These are phyloP conservation scores for Rhinocladiella mackenziei DNA, from an alignment of 2,329 filamentous ascomycete genomes.

Conservation along the genomic window DNA sequence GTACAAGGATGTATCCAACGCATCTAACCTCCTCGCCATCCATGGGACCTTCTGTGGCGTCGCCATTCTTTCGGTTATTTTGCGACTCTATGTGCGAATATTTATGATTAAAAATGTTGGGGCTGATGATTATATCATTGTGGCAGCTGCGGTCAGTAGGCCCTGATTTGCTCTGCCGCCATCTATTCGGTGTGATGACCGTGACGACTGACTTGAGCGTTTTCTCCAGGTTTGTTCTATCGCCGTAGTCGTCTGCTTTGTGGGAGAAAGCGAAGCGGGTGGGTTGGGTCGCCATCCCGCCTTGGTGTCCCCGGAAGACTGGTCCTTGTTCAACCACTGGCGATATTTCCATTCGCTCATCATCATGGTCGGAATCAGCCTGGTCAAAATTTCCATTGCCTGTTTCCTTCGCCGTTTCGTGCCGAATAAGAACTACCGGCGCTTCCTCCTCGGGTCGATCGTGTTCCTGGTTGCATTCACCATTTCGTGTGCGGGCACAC, in stretches of 20 bases:
- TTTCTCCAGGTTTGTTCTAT: conserved; percentile 28
- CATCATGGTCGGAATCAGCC: conserved; percentile 43
- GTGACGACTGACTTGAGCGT: conserved; percentile 18
- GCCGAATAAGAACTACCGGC: conserved; percentile 39
- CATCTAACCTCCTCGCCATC: conserved; percentile 40
- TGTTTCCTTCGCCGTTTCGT: conserved; percentile 46
- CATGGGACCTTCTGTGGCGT: conserved; percentile 39
- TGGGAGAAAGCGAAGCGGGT: conserved; percentile 28
- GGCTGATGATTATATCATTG: conserved; percentile 48
- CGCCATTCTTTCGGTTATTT: conserved; percentile 39
- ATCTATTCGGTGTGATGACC: too few relatives aligned
- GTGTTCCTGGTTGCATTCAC: conserved; percentile 44
- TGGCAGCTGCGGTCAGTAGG: conserved; percentile 39
- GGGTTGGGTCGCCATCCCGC: conserved; percentile 48
- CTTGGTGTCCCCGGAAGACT: conserved; percentile 36
- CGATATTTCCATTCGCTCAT: conserved; percentile 48
- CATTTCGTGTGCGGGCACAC: conserved; percentile 43
- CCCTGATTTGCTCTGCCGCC: too few relatives aligned
- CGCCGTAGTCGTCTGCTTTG: conserved; percentile 40
- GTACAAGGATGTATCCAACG: conserved; percentile 38
- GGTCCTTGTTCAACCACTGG: conserved; percentile 39
- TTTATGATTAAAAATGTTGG: conserved; percentile 48
- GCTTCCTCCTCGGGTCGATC: conserved; percentile 42
- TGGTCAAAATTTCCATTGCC: conserved; percentile 48
- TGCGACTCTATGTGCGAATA: conserved; percentile 47